Evolutionary conservation across 306 rosid genomes (phyloP), one percentile per base, ranked within the genome.

Genomic region (Cicer yamashitae): DNA sequence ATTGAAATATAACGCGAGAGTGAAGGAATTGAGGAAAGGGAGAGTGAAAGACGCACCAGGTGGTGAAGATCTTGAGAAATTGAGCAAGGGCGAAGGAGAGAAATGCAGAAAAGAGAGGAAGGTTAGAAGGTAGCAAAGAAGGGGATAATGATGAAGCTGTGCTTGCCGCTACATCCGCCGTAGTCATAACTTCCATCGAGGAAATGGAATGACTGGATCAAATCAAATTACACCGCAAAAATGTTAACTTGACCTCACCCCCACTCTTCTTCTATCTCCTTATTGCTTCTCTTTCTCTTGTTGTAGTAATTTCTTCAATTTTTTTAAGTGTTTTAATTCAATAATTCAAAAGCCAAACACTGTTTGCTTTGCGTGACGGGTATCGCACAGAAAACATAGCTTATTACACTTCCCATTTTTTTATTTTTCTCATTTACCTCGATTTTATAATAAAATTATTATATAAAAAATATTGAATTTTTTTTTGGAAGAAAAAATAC

Each of bases 51-150:
- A 82, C 82, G 82, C 67, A 94, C 96, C 96, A 92, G 85, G 97
- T 80, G 41, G 97, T 91, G 87, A 94, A 94, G 93, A 94, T 84
- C 91, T 94, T 92, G 80, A 94, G 96, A 67, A 94, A 94, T 82
- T 92, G 97, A 4, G 99, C 96, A 59, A 89, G 74, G 44, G 96
- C 89, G 71, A 86, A 86, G 38, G 98, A 81, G 67, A 94, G 90
- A 73, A 94, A 64, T 0, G 96, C 90, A 11, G 96, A 74, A 77
- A 85, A 3, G 14, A 94, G 91, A 68, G 96, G 91, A 11, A 79
- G 79, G 75, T 90, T 92, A 12, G 75, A 79, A 10, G 93, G 89
- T 30, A 87, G 77, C 4, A 61, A 8, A 0, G 77, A 73, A 1
- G 88, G 46, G 48, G 82, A 2, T 12, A 65, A 0, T 5, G 76